Conservation (phyloP, 306 rosid species). For the Argentina anserina region DNA sequence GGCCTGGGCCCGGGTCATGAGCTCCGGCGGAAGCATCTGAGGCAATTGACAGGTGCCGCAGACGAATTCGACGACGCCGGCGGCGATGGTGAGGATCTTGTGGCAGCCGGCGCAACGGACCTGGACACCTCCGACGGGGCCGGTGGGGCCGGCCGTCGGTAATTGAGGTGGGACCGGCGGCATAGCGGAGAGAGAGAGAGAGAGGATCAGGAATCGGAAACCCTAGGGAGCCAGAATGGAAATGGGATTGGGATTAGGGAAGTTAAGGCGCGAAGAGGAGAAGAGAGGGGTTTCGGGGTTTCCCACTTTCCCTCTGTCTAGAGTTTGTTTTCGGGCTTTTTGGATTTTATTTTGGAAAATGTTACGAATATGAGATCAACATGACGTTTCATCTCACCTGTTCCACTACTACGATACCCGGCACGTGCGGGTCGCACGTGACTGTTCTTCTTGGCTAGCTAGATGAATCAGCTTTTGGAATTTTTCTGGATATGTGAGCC, state of each 20-base stretch:
- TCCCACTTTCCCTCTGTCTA: not conserved
- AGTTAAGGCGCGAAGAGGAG: slow-evolving; percentile 20
- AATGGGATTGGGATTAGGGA: too few species aligned
- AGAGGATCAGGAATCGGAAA: not conserved
- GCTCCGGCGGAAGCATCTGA: slow-evolving; percentile 98
- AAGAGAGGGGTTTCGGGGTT: slow-evolving; percentile 14
- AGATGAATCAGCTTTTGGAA: too few species aligned
- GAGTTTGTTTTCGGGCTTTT: too few species aligned
- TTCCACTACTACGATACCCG: too few species aligned
- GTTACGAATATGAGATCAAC: slow-evolving; percentile 15
- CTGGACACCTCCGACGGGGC: slow-evolving; percentile 48
- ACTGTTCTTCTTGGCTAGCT: too few species aligned
- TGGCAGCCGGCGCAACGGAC: slow-evolving; percentile 97
- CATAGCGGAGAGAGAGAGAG: too few species aligned
- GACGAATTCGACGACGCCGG: slow-evolving; percentile 74
- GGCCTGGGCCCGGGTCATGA: slow-evolving; percentile 54
- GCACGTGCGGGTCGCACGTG: too few species aligned
- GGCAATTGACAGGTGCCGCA: slow-evolving; percentile 84
- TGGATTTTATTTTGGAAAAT: too few species aligned
- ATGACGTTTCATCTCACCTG: too few species aligned
- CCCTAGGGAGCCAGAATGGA: not conserved
- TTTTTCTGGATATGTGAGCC: too few species aligned
- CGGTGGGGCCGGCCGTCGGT: not conserved
- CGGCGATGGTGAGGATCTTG: slow-evolving; percentile 64
- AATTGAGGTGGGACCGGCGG: slow-evolving; percentile 33